A percentile compares a stretch with the other conserved stretches of the same genome.
These are phyloP conservation scores for Dentipellis fragilis DNA, from an alignment of 768 basidiomycete genomes.

Conservation along the genomic window DNA sequence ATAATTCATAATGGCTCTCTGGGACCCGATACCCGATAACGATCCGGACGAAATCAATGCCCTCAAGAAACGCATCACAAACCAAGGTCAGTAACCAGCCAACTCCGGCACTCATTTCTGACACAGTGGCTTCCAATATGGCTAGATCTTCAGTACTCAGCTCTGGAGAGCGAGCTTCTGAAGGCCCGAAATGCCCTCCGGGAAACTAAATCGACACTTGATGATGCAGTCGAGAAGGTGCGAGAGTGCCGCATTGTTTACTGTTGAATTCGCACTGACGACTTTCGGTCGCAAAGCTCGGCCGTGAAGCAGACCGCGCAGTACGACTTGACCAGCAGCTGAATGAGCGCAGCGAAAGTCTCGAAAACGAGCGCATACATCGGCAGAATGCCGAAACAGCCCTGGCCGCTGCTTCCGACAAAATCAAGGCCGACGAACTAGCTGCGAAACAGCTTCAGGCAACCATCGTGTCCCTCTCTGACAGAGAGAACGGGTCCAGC, in stretches of 20 bases:
- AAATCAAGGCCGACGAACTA: constrained; percentile 7
- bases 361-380: constrained; percentile 10
- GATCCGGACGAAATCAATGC: constrained; percentile 11
- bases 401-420: constrained; percentile 5
- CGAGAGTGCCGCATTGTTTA: neutral
- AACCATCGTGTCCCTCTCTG: constrained; percentile 9
- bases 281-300: constrained; percentile 1
- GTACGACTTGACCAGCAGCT: constrained; percentile 6
- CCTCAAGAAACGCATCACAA: constrained; percentile 13
- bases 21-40: constrained; percentile 11
- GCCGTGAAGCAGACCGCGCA: constrained; percentile 12
- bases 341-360: constrained; percentile 4
- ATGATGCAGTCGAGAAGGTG: constrained; percentile 11
- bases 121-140: neutral
- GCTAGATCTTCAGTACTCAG: constrained; percentile 9
- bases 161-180: constrained; percentile 9
- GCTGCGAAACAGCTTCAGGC: constrained; percentile 9
- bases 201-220: constrained; percentile 9
- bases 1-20: constrained; percentile 2
- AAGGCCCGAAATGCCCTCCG: constrained; percentile 6
- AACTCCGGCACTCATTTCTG: neutral
- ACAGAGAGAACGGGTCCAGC: constrained; percentile 5
- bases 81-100: constrained; percentile 8
- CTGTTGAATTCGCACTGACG: neutral
- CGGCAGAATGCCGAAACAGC: constrained; percentile 11